Base-by-base conservation (phyloP, 257 asterid genomes). In the Rhazya stricta region DNA sequence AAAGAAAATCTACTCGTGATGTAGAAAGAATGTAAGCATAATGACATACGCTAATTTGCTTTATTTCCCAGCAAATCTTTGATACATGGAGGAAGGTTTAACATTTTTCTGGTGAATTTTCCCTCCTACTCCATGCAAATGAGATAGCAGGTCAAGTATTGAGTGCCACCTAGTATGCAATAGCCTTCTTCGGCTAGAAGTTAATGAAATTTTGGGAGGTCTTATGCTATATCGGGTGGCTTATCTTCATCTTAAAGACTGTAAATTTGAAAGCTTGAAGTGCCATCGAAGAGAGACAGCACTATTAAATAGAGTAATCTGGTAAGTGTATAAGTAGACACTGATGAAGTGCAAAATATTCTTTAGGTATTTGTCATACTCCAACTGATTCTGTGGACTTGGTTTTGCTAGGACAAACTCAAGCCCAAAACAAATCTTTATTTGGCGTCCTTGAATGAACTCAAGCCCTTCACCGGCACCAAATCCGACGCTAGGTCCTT, bases 251-350 rank as follows among this genome's bases (percentile, higher is more conserved):
- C 74, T 75, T 78, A 75, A 80, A 88, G 86, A 50, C 50, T 78
- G 63, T 75, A 68, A 75, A 76, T 73, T 61, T 75, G 79, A 68
- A 73, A 73, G 76, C 96, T 86, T 92, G 88, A 80, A 88, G 85
- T 89, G 79, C 51, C 87, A 91, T 86, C 91, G 71, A 93, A 87
- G 89, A 81, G n/a, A 83, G 74, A 48, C 43, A 56, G 12, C 41
- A 36, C 7, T 60, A 60, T 36, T 11, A n/a, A 6, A 9, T 61
- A 30, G 25, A 50, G 37, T 11, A 30, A 53, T 60, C 19, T 5
- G 27, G 12, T 54, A 16, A 67, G 9, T n/a, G n/a, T 25, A 69
- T 23, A 70, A 73, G 27, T 72, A 62, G 70, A n/a, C 39, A 18
- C 41, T 42, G 34, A 71, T 42, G n/a, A n/a, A n/a, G n/a, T n/a